Evolutionary conservation across 1,139 yeast species (phyloP), one percentile per base, ranked within the genome.

Genomic region (Taphrina pruni): DNA sequence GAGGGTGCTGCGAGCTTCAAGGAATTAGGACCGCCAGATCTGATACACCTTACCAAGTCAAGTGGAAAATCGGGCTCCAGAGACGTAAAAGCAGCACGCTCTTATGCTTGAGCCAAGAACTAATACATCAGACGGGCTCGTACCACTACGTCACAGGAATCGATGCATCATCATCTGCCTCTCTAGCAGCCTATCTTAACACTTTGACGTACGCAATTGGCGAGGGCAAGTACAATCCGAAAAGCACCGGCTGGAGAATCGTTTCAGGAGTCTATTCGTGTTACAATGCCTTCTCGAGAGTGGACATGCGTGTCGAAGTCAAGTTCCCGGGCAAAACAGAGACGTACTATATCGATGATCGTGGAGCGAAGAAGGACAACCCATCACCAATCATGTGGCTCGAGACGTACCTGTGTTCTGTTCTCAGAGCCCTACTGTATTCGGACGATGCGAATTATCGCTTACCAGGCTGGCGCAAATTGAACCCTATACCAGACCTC

Each of bases 21-120:
- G 69, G 85, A 84, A 61, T 77, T 94, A 67, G 99, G 99, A 0
- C 97, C 97, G 0, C 93, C 97, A 6, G 98, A 94, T 80, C 81
- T 94, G 73, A 89, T 96, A 65, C 96, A 90, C 76, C 76, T 87
- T 36, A 80, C 88, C 43, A 83, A 81, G 69, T 74, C 75, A 9
- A 74, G 75, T 60, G 84, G 85, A 69, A 85, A 86, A 70, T 74
- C 82, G 75, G 72, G 81, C 79, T 61, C 77, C 75, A 72, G 82
- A 77, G 74, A 82, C 83, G 73, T 83, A 81, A 43, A 54, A 9
- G 1, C 32, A 39, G 12, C 36, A 20, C 11, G 14, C n/a, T 74
- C 77, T 7, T 45, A n/a, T 45, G 48, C 48, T n/a, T 45, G 48
- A n/a, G 48, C 48, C 8, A 45, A n/a, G 48, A 7, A n/a, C 48